Evolutionary conservation across 768 basidiomycete species (phyloP).

Genomic region (Mycena maculata): DNA sequence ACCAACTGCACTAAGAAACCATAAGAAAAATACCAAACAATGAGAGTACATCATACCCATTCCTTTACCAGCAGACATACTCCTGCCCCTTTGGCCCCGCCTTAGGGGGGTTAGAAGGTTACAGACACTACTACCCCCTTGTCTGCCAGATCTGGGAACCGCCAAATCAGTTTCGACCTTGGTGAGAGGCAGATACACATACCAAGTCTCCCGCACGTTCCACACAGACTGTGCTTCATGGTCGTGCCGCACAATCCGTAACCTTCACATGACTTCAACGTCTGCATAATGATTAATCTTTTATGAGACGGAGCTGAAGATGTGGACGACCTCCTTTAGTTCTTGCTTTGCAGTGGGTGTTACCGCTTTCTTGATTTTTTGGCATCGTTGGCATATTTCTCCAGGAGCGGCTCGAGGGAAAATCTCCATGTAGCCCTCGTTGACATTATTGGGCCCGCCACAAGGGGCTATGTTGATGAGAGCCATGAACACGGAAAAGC

Average conservation of each 20-base stretch:
- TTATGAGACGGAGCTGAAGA: neutral
- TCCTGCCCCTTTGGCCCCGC: no score
- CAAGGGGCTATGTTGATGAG: no score
- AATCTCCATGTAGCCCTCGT: neutral
- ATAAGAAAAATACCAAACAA: no score
- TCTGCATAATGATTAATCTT: neutral
- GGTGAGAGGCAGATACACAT: neutral
- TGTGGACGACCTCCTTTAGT: neutral
- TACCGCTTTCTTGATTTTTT: neutral
- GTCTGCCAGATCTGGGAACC: neutral
- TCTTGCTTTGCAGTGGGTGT: neutral
- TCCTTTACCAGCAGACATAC: neutral
- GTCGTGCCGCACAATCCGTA: neutral
- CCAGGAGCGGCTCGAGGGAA: constrained; percentile 1
- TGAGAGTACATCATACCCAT: no score
- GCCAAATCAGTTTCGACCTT: neutral
- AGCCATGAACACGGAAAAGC: no score
- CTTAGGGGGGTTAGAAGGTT: neutral
- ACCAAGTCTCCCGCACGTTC: neutral
- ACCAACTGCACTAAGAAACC: no score
- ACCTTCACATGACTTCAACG: constrained; percentile 2
- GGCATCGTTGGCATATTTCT: neutral
- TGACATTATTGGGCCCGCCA: neutral
- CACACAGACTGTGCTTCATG: neutral
- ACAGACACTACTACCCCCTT: neutral